These are phyloP conservation scores for Stachybotrys chlorohalonatus DNA, from an alignment of 2,329 filamentous ascomycete genomes.

Conservation along the genomic window DNA sequence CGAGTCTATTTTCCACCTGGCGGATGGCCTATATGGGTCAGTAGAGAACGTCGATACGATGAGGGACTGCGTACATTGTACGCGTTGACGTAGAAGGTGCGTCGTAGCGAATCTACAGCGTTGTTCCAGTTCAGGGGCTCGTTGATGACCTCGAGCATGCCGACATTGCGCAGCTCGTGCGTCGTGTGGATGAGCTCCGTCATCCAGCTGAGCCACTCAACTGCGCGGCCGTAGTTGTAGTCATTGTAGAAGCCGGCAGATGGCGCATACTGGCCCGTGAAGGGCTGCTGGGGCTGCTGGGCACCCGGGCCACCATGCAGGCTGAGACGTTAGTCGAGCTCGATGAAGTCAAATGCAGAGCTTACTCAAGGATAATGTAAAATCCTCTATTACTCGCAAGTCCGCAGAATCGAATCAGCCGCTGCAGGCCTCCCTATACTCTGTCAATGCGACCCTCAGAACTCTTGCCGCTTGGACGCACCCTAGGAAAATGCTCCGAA, in stretches of 20 bases:
- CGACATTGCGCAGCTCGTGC: slow-evolving; percentile 41
- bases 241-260: slow-evolving; percentile 44
- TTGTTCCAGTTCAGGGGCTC: slow-evolving; percentile 12
- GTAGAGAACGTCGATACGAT: neutral
- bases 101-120: slow-evolving; percentile 9
- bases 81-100: slow-evolving; percentile 11
- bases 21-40: slow-evolving; percentile 29
- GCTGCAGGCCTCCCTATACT: slow-evolving; percentile 28
- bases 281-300: slow-evolving; percentile 33
- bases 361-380: slow-evolving; percentile 41
- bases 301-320: slow-evolving; percentile 42
- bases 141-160: slow-evolving; percentile 44
- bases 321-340: slow-evolving; percentile 2
- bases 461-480: neutral
- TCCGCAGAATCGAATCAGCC: slow-evolving; percentile 35
- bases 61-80: slow-evolving; percentile 5
- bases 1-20: slow-evolving; percentile 31
- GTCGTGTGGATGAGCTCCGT: slow-evolving; percentile 40
- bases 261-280: slow-evolving; percentile 30
- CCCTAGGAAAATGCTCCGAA: slow-evolving; percentile 39
- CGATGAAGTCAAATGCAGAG: accelerated
- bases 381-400: slow-evolving; percentile 39
- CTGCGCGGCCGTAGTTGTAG: slow-evolving; percentile 46
- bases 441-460: neutral
- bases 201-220: slow-evolving; percentile 47